Conservation (phyloP, 2,329 filamentous ascomycete genomes). For the Diaporthe longicolla region DNA sequence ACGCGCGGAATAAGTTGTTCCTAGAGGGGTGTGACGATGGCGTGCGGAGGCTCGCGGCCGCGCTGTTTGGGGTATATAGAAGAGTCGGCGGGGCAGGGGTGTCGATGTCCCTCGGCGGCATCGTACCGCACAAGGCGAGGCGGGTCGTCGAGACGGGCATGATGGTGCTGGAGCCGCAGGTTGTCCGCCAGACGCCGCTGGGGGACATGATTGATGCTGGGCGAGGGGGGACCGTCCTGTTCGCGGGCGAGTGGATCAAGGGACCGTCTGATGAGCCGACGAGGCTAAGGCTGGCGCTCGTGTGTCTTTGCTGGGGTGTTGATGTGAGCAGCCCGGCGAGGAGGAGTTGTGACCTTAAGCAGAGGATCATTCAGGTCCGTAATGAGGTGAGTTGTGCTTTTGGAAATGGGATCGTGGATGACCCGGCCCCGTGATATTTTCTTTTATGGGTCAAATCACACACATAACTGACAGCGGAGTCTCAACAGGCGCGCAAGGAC, state of each 20-base stretch:
- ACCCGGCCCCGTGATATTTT: too few species aligned
- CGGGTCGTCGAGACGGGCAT: not conserved
- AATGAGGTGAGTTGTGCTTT: not conserved
- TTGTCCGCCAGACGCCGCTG: too few species aligned
- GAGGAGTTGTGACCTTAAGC: too few species aligned
- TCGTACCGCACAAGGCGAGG: not conserved
- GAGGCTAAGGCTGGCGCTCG: not conserved
- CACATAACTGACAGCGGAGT: not conserved
- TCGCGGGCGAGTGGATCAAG: not conserved
- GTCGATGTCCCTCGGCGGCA: constrained; percentile 8
- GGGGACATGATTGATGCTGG: not conserved
- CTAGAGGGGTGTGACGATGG: not conserved
- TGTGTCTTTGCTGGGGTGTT: constrained; percentile 5
- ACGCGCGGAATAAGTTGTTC: not conserved
- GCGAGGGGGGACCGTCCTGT: not conserved
- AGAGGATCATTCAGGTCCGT: not conserved
- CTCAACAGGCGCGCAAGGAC: not conserved
- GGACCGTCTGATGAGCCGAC: constrained; percentile 1
- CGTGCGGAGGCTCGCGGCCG: not conserved
- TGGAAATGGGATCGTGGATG: not conserved
- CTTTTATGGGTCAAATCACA: too few species aligned
- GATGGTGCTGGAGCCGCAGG: fast-evolving
- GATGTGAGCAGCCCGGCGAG: not conserved
- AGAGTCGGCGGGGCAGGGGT: not conserved
- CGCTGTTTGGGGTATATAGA: not conserved